These are phyloP conservation scores for Flaveria bidentis DNA, from an alignment of 129 eudicot species.

Conservation along the genomic window DNA sequence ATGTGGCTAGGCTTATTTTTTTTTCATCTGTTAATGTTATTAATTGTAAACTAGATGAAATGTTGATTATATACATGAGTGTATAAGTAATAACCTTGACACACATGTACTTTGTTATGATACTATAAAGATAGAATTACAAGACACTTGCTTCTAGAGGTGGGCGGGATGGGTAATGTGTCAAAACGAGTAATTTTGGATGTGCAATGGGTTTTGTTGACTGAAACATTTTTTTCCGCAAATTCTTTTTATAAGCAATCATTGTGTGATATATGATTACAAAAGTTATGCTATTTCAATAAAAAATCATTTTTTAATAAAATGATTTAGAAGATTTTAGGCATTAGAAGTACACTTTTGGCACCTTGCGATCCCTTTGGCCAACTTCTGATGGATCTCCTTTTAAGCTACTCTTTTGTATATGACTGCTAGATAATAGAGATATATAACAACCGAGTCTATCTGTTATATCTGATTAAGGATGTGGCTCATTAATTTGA, in stretches of 20 bases:
- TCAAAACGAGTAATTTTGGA: not conserved
- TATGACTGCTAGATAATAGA: not conserved
- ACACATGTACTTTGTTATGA: not conserved
- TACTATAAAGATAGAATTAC: not conserved
- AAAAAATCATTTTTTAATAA: not conserved
- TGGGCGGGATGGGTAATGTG: not conserved
- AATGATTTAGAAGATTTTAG: not conserved
- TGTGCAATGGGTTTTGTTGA: not conserved
- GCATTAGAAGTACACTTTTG: not conserved
- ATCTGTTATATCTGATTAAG: not conserved
- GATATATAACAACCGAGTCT: not conserved
- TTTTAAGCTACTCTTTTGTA: not conserved
- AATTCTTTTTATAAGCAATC: not conserved
- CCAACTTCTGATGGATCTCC: not conserved
- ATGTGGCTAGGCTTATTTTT: slow-evolving; percentile 11
- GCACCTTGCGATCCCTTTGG: not conserved
- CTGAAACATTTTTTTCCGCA: not conserved
- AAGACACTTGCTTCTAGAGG: not conserved
- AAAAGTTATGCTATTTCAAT: not conserved
- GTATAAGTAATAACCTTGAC: not conserved
- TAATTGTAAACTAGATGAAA: not conserved
- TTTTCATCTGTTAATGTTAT: not conserved
- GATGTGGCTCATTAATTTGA: not conserved
- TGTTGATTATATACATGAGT: not conserved
- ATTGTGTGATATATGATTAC: not conserved